These are phyloP conservation scores for Thymus quinquecostatus DNA, from an alignment of 257 asterid species.

Conservation along the genomic window DNA sequence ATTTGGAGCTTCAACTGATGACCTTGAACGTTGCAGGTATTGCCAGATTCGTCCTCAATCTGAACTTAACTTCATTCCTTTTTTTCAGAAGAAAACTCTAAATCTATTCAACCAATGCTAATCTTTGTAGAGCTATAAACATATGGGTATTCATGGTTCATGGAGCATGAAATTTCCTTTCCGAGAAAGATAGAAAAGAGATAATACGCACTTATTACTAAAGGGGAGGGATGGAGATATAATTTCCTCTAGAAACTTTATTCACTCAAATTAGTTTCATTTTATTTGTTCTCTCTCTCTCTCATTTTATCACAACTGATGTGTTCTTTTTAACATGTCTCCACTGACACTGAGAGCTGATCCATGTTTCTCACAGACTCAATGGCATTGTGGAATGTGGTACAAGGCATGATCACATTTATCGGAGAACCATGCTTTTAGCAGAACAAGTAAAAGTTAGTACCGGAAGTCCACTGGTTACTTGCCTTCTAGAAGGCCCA, in stretches of 20 bases:
- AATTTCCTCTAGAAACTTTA: neutral
- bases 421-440: slow-evolving; percentile 75
- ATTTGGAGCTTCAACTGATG: slow-evolving; percentile 99
- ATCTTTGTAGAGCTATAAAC: neutral
- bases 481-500: slow-evolving; percentile 97
- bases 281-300: neutral
- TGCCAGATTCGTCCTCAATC: slow-evolving; percentile 26
- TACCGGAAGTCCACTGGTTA: slow-evolving; percentile 84
- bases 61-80: neutral
- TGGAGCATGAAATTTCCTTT: neutral
- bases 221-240: neutral
- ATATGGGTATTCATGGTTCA: neutral
- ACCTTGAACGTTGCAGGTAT: slow-evolving; percentile 98
- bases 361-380: slow-evolving; percentile 57
- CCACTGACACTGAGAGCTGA: slow-evolving; percentile 24
- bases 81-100: neutral
- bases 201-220: neutral
- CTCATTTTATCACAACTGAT: neutral
- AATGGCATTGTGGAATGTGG: slow-evolving; percentile 89
- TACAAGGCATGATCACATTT: slow-evolving; percentile 73
- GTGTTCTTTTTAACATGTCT: slow-evolving; percentile 9
- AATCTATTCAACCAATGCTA: slow-evolving; percentile 3
- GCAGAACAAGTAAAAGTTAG: slow-evolving; percentile 95
- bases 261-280: neutral
- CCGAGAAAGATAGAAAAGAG: slow-evolving; percentile 3